A percentile compares a stretch with the other conserved stretches of the same genome.
These are phyloP conservation scores for Apiospora saccharicola DNA, from an alignment of 2,329 filamentous ascomycete species.

Conservation along the genomic window DNA sequence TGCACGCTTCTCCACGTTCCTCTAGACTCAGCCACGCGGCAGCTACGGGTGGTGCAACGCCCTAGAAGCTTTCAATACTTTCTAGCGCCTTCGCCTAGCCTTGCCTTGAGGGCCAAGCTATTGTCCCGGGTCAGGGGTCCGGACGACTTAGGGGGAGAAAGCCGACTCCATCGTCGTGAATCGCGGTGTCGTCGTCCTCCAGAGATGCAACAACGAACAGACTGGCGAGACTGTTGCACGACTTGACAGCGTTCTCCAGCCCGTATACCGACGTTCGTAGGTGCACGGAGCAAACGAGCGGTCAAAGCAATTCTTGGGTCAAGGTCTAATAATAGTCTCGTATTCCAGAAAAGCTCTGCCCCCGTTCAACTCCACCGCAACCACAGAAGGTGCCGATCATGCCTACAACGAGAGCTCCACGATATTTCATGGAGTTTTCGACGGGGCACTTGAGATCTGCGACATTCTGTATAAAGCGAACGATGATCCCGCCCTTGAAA, in stretches of 20 bases:
- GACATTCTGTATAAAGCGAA: constrained; percentile 16
- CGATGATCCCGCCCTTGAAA: constrained; percentile 1
- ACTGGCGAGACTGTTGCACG: not conserved
- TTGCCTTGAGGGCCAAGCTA: not conserved
- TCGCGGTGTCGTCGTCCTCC: not conserved
- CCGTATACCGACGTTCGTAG: not conserved
- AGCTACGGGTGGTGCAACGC: not conserved
- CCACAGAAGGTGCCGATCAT: not conserved
- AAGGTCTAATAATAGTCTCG: constrained; percentile 20
- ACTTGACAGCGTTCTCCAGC: not conserved
- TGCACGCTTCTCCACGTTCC: not conserved
- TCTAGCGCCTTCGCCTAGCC: not conserved
- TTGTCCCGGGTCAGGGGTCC: not conserved
- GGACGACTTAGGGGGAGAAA: too few species aligned
- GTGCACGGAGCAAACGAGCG: not conserved
- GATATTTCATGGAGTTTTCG: not conserved
- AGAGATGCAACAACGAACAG: not conserved
- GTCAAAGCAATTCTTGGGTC: not conserved
- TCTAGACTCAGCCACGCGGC: constrained; percentile 16
- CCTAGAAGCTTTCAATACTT: not conserved
- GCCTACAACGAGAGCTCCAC: not conserved
- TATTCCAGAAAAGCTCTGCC: constrained; percentile 1
- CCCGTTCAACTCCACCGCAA: not conserved
- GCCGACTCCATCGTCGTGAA: not conserved
- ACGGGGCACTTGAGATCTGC: not conserved